Conservation (phyloP, 2,329 filamentous ascomycete genomes). For the Aspergillus niger region DNA sequence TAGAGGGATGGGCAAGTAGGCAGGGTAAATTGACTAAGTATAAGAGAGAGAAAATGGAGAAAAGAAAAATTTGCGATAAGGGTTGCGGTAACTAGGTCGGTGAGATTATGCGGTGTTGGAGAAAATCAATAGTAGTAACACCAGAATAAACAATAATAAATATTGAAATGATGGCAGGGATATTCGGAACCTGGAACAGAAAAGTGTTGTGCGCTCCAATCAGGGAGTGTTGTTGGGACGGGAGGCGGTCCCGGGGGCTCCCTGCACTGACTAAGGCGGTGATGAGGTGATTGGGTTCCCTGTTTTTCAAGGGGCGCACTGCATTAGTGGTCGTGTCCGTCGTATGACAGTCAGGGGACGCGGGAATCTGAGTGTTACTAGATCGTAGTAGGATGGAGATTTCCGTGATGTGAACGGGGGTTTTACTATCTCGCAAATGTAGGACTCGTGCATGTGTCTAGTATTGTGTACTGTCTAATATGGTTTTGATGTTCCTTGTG, state of each 20-base stretch:
- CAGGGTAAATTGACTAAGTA: too few relatives aligned
- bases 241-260: neutral
- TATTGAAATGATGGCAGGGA: neutral
- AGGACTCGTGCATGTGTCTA: neutral
- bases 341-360: neutral
- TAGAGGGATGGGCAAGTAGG: too few relatives aligned
- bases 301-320: neutral
- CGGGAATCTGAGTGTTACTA: neutral
- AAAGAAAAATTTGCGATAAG: neutral
- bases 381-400: neutral
- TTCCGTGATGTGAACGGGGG: too few relatives aligned
- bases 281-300: neutral
- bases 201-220: slow-evolving; percentile 3
- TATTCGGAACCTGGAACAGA: neutral
- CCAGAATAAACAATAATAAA: neutral
- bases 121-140: neutral
- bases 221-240: neutral
- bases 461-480: neutral
- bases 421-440: too few relatives aligned
- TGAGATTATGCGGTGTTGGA: too few relatives aligned
- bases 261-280: neutral
- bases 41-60: too few relatives aligned
- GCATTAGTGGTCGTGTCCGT: neutral
- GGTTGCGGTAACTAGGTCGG: too few relatives aligned
- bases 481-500: neutral